These are phyloP conservation scores for Eucalyptus coolabah DNA, from an alignment of 345 rosid species.

Conservation along the genomic window DNA sequence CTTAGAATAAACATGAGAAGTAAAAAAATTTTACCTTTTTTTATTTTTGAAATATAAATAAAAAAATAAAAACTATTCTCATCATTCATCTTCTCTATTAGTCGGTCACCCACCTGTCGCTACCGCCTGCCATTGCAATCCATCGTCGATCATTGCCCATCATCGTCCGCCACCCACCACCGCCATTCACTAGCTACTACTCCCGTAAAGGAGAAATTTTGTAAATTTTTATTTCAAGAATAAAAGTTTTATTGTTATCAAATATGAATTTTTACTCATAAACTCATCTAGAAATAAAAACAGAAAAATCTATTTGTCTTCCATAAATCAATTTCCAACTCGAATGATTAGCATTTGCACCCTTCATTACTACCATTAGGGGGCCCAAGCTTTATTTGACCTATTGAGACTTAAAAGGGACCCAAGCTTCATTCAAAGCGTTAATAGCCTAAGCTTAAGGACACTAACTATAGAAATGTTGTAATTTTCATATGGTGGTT, in stretches of 20 bases:
- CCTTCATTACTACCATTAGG: background rate
- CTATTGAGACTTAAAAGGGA: background rate
- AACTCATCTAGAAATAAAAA: too few relatives aligned
- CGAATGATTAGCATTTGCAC: too few relatives aligned
- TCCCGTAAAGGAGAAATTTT: rapidly evolving
- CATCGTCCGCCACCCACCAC: rapidly evolving
- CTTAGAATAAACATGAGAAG: rapidly evolving
- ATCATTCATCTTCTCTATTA: rapidly evolving
- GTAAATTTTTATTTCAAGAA: rapidly evolving
- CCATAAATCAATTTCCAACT: too few relatives aligned
- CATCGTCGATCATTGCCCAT: too few relatives aligned
- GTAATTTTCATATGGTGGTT: rapidly evolving
- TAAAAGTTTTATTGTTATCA: rapidly evolving
- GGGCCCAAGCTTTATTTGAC: background rate
- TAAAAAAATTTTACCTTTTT: too few relatives aligned
- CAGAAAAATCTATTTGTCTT: too few relatives aligned
- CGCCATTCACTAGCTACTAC: rapidly evolving
- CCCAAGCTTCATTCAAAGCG: rapidly evolving
- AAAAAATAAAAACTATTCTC: too few relatives aligned
- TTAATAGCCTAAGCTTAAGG: background rate
- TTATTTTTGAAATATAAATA: too few relatives aligned
- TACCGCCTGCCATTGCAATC: rapidly evolving
- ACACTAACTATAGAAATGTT: rapidly evolving
- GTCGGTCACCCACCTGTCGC: too few relatives aligned
- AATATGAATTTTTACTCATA: rapidly evolving